phyloP scores from a whole-genome alignment of 1,284 basidiomycete genomes.

The Gymnopus androsaceus region DNA sequence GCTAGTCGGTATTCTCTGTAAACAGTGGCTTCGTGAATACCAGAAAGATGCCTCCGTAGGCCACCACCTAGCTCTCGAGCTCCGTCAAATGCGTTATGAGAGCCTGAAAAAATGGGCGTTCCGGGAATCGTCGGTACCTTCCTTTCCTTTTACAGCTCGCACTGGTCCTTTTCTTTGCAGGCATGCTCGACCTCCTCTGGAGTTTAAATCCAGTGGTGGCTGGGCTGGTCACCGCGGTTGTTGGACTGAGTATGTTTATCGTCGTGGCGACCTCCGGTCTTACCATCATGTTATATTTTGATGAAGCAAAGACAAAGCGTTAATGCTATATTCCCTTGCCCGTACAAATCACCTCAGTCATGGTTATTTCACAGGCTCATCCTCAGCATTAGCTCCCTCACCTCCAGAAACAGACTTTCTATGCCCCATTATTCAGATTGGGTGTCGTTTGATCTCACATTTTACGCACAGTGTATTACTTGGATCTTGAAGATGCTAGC shows the following conservation, averaged over 20 bases:
- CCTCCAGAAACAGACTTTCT: neutral
- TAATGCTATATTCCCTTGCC: constrained; percentile 15
- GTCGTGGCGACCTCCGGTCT: constrained; percentile 21
- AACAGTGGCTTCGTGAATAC: constrained; percentile 27
- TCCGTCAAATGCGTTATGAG: constrained; percentile 30
- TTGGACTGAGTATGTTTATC: constrained; percentile 20
- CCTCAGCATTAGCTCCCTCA: neutral
- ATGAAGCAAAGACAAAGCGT: neutral
- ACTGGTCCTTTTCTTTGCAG: constrained; percentile 25
- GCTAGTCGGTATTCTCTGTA: constrained; percentile 25
- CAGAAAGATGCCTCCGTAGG: constrained; percentile 15
- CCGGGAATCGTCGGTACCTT: constrained; percentile 27
- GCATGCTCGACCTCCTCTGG: constrained; percentile 26
- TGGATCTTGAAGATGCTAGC: neutral
- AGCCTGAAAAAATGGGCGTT: constrained; percentile 27
- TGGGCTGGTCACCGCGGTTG: constrained; percentile 19
- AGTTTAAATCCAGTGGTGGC: constrained; percentile 23
- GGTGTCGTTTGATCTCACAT: constrained; percentile 12
- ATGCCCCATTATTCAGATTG: constrained; percentile 5
- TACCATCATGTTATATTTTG: constrained; percentile 22
- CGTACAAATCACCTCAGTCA: no score
- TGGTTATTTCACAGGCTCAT: constrained; percentile 18
- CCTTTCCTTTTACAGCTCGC: constrained; percentile 30
- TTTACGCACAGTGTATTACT: constrained; percentile 7
- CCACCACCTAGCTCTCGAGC: constrained; percentile 11